Percentiles rank a stretch among this genome's conserved stretches.
These are phyloP conservation scores for Hypoxylon perforatum DNA, from an alignment of 495 filamentous ascomycete genomes.

Conservation along the genomic window DNA sequence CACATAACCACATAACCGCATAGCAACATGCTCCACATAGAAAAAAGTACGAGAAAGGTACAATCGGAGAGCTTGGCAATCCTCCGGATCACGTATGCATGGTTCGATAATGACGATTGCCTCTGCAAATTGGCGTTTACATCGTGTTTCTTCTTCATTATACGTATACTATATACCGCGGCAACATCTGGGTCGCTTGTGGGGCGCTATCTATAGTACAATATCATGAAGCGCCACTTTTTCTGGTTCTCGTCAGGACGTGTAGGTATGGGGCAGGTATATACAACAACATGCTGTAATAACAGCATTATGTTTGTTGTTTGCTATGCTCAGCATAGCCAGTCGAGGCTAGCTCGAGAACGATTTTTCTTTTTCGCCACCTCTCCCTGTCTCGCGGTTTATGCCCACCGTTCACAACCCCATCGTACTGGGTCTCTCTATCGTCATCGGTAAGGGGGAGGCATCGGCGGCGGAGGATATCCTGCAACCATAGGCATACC, in stretches of 20 bases:
- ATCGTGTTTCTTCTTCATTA: slow-evolving; percentile 42
- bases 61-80: slow-evolving; percentile 29
- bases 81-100: slow-evolving; percentile 30
- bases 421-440: slow-evolving; percentile 1
- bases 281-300: slow-evolving; percentile 38
- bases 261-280: slow-evolving; percentile 14
- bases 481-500: slow-evolving; percentile 41
- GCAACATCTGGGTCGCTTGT: slow-evolving; percentile 28
- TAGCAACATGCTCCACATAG: slow-evolving; percentile 3
- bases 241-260: slow-evolving; percentile 5
- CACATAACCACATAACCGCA: slow-evolving; percentile 1
- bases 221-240: slow-evolving; percentile 41
- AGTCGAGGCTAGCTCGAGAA: slow-evolving; percentile 33
- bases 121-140: slow-evolving; percentile 34
- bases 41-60: not conserved
- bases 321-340: slow-evolving; percentile 40
- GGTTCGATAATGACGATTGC: slow-evolving; percentile 40
- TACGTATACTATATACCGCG: slow-evolving; percentile 34
- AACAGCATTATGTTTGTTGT: slow-evolving; percentile 16
- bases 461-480: slow-evolving; percentile 45
- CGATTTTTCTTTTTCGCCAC: slow-evolving; percentile 18
- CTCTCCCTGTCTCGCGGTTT: slow-evolving; percentile 13
- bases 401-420: slow-evolving; percentile 3
- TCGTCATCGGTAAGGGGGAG: slow-evolving; percentile 38
- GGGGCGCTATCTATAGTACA: slow-evolving; percentile 37